Conservation (phyloP, 495 filamentous ascomycete species). For the Niebla homalea region DNA sequence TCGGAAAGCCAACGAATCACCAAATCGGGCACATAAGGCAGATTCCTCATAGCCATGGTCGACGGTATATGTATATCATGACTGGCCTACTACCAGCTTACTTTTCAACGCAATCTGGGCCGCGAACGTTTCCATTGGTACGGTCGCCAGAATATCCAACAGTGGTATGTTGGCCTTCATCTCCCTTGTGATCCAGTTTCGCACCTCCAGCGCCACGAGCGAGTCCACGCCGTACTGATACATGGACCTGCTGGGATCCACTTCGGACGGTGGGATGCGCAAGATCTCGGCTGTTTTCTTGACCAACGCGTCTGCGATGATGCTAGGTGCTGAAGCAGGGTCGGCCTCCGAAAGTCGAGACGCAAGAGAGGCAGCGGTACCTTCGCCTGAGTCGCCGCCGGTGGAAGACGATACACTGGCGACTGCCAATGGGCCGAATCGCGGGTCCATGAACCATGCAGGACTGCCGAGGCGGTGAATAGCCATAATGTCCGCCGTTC, state of each 20-base stretch:
- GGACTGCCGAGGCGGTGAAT: no score
- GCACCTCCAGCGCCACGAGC: conserved; percentile 25
- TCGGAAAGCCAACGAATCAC: no score
- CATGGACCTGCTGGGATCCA: conserved; percentile 18
- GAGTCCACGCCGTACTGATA: conserved; percentile 28
- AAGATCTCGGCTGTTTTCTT: conserved; percentile 8
- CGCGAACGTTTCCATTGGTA: conserved; percentile 3
- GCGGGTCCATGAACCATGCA: no score
- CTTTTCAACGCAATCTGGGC: conserved; percentile 4
- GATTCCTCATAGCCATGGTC: conserved; percentile 4
- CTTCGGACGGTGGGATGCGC: conserved; percentile 21
- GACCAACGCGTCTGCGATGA: conserved; percentile 10
- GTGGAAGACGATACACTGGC: no score
- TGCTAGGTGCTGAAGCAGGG: conserved; percentile 1
- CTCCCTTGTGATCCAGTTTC: conserved; percentile 26
- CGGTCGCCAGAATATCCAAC: conserved; percentile 24
- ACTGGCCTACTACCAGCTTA: no score
- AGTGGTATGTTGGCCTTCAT: conserved; percentile 21
- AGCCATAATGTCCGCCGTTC: no score
- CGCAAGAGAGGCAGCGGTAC: no score
- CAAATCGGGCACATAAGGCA: no score
- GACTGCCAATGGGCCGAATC: no score
- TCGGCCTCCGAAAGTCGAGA: no score
- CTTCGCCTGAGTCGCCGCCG: no score
- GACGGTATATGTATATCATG: neutral